Evolutionary conservation across 345 rosid genomes (phyloP).

Genomic region (Salix arbutifolia): DNA sequence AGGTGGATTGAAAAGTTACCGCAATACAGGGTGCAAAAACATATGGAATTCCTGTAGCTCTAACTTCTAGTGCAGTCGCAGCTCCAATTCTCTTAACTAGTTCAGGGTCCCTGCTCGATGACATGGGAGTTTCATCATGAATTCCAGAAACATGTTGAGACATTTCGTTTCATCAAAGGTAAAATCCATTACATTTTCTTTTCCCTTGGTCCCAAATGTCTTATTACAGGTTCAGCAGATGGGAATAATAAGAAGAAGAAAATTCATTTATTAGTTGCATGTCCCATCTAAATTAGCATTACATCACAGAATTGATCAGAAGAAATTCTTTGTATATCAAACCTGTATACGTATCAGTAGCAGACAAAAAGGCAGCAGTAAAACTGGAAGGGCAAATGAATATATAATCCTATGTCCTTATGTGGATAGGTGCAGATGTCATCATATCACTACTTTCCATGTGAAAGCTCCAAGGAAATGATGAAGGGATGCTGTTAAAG

Average conservation of each 20-base stretch:
- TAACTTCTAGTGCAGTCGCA: slow-evolving; percentile 84
- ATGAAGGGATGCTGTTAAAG: not conserved
- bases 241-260: not conserved
- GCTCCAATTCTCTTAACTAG: slow-evolving; percentile 79
- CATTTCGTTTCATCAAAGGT: not conserved
- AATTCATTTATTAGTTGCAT: not conserved
- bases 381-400: not conserved
- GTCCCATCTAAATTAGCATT: not conserved
- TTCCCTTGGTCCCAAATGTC: too few relatives aligned
- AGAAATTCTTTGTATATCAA: not conserved
- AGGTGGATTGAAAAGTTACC: slow-evolving; percentile 32
- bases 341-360: not conserved
- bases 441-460: not conserved
- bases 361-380: not conserved
- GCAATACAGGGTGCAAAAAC: slow-evolving; percentile 89
- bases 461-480: not conserved
- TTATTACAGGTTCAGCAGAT: not conserved
- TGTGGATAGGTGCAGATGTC: not conserved
- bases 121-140: not conserved
- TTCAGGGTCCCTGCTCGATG: slow-evolving; percentile 59
- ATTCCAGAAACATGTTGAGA: too few relatives aligned
- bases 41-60: slow-evolving; percentile 79
- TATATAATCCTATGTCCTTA: not conserved
- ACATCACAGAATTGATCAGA: not conserved
- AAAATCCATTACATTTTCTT: not conserved